Base-by-base conservation (phyloP, 129 eudicot species). In the Helianthus tuberosus region DNA sequence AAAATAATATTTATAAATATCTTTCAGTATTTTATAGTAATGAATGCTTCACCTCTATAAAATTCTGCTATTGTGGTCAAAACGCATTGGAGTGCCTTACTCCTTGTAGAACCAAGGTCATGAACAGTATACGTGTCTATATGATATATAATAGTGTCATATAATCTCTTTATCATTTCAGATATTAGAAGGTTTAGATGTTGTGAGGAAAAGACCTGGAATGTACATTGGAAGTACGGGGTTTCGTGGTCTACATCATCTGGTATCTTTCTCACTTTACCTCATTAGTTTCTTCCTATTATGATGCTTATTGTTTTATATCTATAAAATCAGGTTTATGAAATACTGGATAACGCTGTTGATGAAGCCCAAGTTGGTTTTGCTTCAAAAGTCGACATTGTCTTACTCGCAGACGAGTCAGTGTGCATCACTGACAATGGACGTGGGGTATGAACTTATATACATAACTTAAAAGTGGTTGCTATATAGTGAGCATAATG, bases 281-380 rank as follows among this genome's bases (percentile, higher is more conserved):
- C 43, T 14, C 49, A 59, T 36, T 44, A 11, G 1, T 11, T 41
- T 49, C 41, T 61, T 55, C 17, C 32, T n/a, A 64, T 43, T 59
- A 20, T 38, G 55, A 11, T 65, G 27, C 44, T n/a, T 11, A 5
- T 8, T 0, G 14, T 23, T 39, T 14, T 60, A 1, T 20, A 73
- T 60, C 17, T 53, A 16, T 44, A 57, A 52, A 47, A 77, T 52
- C 68, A 91, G 99, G 91, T 95, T 51, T 86, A 88, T 77, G 99
- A 95, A 84, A 95, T 95, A 79, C 75, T 95, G 88, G 99, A 95
- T 77, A 95, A 95, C 78, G 91, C 87, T 50, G 81, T 95, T 59
- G 99, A 95, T 78, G 99, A 95, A 80, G 99, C 99, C 14, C 99
- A 95, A 82, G 99, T 97, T 15, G 99, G 99, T 17, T 91, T 72